These are phyloP conservation scores for Cornus florida DNA, from an alignment of 148 eudicot species.

Conservation along the genomic window DNA sequence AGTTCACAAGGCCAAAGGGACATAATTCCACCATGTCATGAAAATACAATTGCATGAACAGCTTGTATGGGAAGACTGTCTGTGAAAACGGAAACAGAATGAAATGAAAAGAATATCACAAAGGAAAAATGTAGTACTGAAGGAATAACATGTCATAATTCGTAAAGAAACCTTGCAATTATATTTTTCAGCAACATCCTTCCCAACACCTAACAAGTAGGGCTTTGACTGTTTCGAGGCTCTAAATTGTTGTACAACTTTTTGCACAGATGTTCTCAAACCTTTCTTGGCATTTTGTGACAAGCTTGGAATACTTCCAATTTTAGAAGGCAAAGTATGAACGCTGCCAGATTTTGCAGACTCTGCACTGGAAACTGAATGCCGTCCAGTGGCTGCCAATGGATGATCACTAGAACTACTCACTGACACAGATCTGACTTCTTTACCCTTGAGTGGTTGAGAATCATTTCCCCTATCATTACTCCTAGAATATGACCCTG, in stretches of 20 bases:
- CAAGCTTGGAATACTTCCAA: neutral
- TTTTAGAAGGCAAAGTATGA: neutral
- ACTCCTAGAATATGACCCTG: slow-evolving; percentile 11
- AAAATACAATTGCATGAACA: slow-evolving; percentile 4
- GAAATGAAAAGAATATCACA: neutral
- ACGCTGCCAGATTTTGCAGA: slow-evolving; percentile 20
- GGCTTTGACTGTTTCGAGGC: neutral
- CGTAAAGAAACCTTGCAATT: neutral
- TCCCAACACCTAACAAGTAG: neutral
- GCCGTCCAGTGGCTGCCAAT: slow-evolving; percentile 13
- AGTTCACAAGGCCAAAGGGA: slow-evolving; percentile 8
- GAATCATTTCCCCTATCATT: slow-evolving; percentile 12
- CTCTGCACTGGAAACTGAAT: slow-evolving; percentile 8
- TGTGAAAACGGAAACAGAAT: neutral
- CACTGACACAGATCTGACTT: slow-evolving; percentile 13
- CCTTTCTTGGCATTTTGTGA: neutral
- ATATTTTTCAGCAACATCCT: neutral
- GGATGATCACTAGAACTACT: slow-evolving; percentile 12
- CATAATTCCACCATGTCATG: neutral
- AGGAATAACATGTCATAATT: neutral
- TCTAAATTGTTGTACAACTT: slow-evolving; percentile 3
- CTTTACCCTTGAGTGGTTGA: slow-evolving; percentile 15
- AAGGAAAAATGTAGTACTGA: neutral
- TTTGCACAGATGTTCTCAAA: slow-evolving; percentile 2
- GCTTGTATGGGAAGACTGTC: slow-evolving; percentile 7